A percentile compares a stretch with the other conserved stretches of the same genome.
phyloP scores from a whole-genome alignment of 768 basidiomycete genomes.

The Ramaria sp. region DNA sequence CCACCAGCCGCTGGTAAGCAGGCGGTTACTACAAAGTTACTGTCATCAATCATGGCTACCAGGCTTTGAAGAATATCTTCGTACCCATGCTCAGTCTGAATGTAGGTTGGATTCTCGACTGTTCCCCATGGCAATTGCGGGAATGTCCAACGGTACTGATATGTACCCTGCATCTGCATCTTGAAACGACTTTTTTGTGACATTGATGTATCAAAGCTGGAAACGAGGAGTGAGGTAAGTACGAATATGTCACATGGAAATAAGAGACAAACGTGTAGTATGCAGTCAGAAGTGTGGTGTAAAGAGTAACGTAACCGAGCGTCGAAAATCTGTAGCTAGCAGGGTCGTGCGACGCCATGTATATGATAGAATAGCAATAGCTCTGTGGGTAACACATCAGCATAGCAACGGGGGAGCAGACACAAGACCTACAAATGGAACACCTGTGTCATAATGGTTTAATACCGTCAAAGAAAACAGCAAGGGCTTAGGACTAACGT shows the following conservation, averaged over 20 bases:
- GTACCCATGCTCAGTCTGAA: constrained; percentile 90
- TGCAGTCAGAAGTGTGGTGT: constrained; percentile 64
- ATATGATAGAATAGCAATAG: constrained; percentile 94
- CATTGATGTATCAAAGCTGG: constrained; percentile 89
- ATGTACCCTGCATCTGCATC: constrained; percentile 90
- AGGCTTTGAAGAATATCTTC: constrained; percentile 7
- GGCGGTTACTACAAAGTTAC: constrained; percentile 55
- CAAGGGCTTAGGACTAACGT: constrained; percentile 56
- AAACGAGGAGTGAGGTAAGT: neutral
- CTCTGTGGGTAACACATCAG: constrained; percentile 37
- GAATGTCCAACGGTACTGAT: constrained; percentile 80
- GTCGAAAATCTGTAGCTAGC: constrained; percentile 80
- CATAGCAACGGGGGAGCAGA: neutral
- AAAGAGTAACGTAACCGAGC: constrained; percentile 60
- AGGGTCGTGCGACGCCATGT: constrained; percentile 94
- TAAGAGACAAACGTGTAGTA: constrained; percentile 67
- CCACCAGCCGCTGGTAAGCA: constrained; percentile 94
- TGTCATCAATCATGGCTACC: neutral
- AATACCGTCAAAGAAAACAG: constrained; percentile 26
- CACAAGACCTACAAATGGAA: neutral
- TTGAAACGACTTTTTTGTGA: constrained; percentile 97
- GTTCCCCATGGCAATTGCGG: constrained; percentile 82
- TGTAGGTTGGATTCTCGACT: constrained; percentile 77
- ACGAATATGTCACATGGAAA: neutral
- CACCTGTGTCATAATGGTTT: neutral